Percentiles rank a stretch among this genome's conserved stretches.
phyloP scores from a whole-genome alignment of 441 rosid genomes.

The Theobroma grandiflorum region DNA sequence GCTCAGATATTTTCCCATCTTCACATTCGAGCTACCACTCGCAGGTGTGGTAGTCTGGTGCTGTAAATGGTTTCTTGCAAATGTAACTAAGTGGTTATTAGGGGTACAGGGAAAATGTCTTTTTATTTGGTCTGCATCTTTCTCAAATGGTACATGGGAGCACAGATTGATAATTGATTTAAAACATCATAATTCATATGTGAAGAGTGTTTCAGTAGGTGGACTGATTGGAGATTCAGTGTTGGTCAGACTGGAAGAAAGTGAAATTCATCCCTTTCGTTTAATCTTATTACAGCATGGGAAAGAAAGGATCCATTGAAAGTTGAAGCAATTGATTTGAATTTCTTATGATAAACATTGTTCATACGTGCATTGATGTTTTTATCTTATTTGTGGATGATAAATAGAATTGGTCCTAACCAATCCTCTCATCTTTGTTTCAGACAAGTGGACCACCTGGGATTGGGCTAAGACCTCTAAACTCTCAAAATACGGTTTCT shows the following conservation, averaged over 20 bases:
- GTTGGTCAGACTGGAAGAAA: conserved; percentile 7
- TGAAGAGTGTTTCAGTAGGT: conserved; percentile 4
- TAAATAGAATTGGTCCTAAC: background rate
- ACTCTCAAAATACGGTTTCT: conserved; percentile 70
- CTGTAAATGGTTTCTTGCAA: conserved; percentile 25
- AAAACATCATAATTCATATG: background rate
- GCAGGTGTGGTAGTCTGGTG: conserved; percentile 66
- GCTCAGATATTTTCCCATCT: conserved; percentile 84
- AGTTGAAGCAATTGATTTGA: conserved; percentile 22
- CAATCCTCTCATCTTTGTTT: conserved; percentile 25
- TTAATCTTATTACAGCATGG: background rate
- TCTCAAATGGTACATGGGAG: conserved; percentile 4
- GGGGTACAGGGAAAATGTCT: background rate
- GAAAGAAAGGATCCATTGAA: background rate
- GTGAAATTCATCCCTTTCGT: background rate
- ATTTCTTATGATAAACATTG: background rate
- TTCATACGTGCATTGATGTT: background rate
- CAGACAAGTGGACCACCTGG: conserved; percentile 88
- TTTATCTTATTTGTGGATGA: background rate
- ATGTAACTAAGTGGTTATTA: conserved; percentile 15
- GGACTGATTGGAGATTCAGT: conserved; percentile 17
- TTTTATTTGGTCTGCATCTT: background rate
- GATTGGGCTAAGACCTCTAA: conserved; percentile 84
- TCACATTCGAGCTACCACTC: conserved; percentile 83
- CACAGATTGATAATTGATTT: background rate